Conservation (phyloP, 2,329 filamentous ascomycete genomes). For the Trichoderma brevicompactum region DNA sequence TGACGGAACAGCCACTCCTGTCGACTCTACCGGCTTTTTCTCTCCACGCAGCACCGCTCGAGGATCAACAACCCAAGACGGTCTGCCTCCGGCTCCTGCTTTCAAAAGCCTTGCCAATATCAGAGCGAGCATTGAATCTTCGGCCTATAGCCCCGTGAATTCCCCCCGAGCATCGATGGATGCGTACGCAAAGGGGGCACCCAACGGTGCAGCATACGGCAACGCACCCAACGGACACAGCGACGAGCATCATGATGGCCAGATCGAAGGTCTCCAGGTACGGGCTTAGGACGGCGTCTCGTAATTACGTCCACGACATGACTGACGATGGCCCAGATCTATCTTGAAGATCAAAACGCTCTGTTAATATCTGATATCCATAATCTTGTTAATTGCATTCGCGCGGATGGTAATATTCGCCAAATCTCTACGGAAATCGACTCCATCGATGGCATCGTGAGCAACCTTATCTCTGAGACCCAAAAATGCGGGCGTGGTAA, state of each 20-base stretch:
- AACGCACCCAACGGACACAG: constrained; percentile 47
- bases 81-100: constrained; percentile 56
- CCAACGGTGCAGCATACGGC: constrained; percentile 32
- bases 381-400: constrained; percentile 74
- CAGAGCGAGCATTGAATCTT: constrained; percentile 69
- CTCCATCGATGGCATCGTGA: constrained; percentile 71
- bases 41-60: constrained; percentile 56
- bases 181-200: constrained; percentile 47
- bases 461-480: constrained; percentile 69
- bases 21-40: constrained; percentile 72
- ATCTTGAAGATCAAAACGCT: constrained; percentile 82
- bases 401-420: constrained; percentile 64
- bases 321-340: constrained; percentile 56
- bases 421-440: constrained; percentile 72
- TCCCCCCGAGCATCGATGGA: constrained; percentile 66
- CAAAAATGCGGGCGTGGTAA: constrained; percentile 58
- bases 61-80: constrained; percentile 42
- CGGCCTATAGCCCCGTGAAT: constrained; percentile 73
- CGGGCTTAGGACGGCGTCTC: constrained; percentile 31
- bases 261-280: constrained; percentile 57
- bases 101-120: constrained; percentile 62
- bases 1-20: constrained; percentile 66
- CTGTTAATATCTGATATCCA: constrained; percentile 80
- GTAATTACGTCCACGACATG: constrained; percentile 17
- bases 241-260: constrained; percentile 45